Evolutionary conservation across 1,139 yeast species (phyloP), one percentile per base, ranked within the genome.

Genomic region (Yamadazyma siamensis): DNA sequence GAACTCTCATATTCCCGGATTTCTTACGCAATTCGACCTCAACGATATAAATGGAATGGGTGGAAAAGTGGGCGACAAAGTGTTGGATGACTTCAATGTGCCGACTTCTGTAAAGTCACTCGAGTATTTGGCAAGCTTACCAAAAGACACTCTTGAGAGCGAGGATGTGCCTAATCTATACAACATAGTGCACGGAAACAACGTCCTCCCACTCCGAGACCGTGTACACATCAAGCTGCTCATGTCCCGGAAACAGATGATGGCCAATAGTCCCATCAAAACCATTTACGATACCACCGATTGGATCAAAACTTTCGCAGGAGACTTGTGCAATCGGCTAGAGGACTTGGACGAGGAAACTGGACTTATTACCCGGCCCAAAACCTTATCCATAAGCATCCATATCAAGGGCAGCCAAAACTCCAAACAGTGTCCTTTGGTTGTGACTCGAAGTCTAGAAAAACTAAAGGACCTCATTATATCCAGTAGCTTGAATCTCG

Each of bases 21-120:
- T 89, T 49, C 53, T 89, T 10, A 62, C 62, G 23, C 64, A 70
- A 27, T 81, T 83, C 49, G 77, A 78, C 36, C 52, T 91, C 13
- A 73, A 75, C 1, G 95, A 89, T 46, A 73, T 89, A 35, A 82
- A 95, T 68, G 89, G 95, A 0, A 64, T 89, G 67, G 98, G 98
- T 4, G 98, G 98, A 2, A 86, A 85, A 46, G 61, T 72, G 5
- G 98, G 98, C 0, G 79, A 79, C 7, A 59, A 61, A n/a, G 61
- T 88, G 0, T 44, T 70, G 15, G 53, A 59, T 12, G 54, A 62
- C 19, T 57, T 80, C 18, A 60, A 63, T 4, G 56, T 75, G 0
- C 79, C 80, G 0, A 49, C 50, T 1, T 56, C 47, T n/a, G 32
- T 19, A 4, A 56, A 53, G 32, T 64, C 77, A 3, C 70, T 77